Conservation (phyloP, 371 early-diverging fungal species). For the Actinomucor elegans region DNA sequence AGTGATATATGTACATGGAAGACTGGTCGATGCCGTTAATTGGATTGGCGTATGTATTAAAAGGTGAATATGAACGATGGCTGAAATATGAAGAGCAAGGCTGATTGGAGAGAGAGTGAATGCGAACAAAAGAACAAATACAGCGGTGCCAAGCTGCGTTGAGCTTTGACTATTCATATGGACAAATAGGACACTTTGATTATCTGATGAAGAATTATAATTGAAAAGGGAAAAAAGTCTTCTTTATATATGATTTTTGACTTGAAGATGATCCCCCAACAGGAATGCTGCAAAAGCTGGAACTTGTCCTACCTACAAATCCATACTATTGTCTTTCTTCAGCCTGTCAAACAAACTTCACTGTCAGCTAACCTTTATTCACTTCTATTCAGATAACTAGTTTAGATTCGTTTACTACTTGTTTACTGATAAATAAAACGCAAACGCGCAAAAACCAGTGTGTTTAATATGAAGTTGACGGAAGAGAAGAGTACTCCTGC, state of each 20-base stretch:
- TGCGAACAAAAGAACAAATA: conserved; percentile 12
- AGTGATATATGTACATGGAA: conserved; percentile 6
- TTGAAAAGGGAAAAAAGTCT: background rate
- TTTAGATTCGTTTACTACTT: background rate
- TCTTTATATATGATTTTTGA: background rate
- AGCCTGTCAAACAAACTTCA: background rate
- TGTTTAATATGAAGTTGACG: background rate
- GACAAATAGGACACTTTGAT: too few species aligned
- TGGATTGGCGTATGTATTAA: conserved; percentile 1
- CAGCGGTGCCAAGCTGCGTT: conserved; percentile 3
- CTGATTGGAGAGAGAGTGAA: conserved; percentile 7
- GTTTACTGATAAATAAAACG: too few species aligned
- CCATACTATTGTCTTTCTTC: too few species aligned
- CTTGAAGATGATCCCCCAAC: background rate
- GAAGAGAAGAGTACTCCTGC: background rate
- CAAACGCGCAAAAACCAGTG: background rate
- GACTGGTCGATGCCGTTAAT: background rate
- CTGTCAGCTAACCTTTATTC: background rate
- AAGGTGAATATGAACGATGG: conserved; percentile 2
- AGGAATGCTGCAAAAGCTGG: background rate
- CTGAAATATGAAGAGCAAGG: conserved; percentile 1
- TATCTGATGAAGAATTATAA: background rate
- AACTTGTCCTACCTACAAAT: background rate
- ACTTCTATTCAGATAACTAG: background rate
- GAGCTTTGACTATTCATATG: conserved; percentile 12